Evolutionary conservation across 495 filamentous ascomycete genomes (phyloP).

Genomic region (Penicillium cosmopolitanum): DNA sequence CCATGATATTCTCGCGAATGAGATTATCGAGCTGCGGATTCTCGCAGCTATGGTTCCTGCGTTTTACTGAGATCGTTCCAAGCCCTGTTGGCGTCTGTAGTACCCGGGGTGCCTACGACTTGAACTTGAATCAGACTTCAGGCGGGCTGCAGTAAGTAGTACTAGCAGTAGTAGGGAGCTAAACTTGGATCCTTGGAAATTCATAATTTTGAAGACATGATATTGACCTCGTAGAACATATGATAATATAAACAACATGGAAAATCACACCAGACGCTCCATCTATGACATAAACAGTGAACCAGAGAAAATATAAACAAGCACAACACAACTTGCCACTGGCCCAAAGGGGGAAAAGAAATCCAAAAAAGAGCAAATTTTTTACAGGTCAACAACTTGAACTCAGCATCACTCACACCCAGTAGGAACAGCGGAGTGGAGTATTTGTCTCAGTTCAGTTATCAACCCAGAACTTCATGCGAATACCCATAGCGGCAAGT

Average conservation of each 20-base stretch:
- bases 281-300: constrained; percentile 36
- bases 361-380: background rate
- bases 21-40: too few species aligned
- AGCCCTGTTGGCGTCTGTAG: too few species aligned
- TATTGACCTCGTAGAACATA: constrained; percentile 22
- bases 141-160: too few species aligned
- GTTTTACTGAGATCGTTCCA: too few species aligned
- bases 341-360: background rate
- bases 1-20: too few species aligned
- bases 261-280: constrained; percentile 30
- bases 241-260: constrained; percentile 19
- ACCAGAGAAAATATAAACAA: constrained; percentile 23
- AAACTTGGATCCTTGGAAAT: background rate
- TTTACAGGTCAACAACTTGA: background rate
- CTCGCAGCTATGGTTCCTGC: too few species aligned
- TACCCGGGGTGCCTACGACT: too few species aligned
- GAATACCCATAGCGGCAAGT: constrained; percentile 88
- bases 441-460: constrained; percentile 33
- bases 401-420: background rate
- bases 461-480: constrained; percentile 84
- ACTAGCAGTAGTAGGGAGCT: background rate
- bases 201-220: constrained; percentile 16
- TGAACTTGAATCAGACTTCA: too few species aligned
- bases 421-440: background rate
- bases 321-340: constrained; percentile 18